Percentiles rank a stretch among this genome's conserved stretches.
These are phyloP conservation scores for Prunella vulgaris DNA, from an alignment of 257 asterid species.

Conservation along the genomic window DNA sequence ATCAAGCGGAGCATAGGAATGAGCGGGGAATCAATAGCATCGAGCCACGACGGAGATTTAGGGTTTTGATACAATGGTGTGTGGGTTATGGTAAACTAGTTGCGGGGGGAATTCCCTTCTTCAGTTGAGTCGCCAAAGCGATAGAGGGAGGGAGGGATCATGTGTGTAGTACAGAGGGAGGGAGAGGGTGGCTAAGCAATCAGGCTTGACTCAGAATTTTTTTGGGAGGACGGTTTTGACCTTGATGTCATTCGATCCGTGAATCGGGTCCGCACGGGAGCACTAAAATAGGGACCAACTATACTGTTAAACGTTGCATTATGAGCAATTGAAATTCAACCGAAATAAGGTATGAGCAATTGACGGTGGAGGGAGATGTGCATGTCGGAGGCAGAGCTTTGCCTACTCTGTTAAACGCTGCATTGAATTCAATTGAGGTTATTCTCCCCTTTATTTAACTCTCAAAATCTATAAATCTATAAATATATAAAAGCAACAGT, in stretches of 20 bases:
- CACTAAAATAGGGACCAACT: no score
- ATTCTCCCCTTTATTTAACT: neutral
- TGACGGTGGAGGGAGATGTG: slow-evolving; percentile 33
- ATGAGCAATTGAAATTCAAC: no score
- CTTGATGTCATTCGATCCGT: no score
- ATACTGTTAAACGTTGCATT: no score
- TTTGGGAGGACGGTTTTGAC: no score
- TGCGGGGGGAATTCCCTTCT: neutral
- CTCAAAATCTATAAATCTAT: no score
- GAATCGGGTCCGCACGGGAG: no score
- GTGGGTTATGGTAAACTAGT: neutral
- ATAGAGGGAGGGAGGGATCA: neutral
- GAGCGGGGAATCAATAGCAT: neutral
- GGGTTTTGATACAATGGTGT: slow-evolving; percentile 21
- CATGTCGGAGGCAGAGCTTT: slow-evolving; percentile 34
- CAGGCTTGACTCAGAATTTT: no score
- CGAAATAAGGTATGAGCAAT: slow-evolving; percentile 34
- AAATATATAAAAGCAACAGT: no score
- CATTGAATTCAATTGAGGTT: slow-evolving; percentile 29
- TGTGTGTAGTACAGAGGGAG: no score
- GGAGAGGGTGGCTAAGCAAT: no score
- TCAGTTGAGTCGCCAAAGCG: slow-evolving; percentile 4
- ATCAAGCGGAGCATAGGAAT: slow-evolving; percentile 5
- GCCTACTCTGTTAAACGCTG: slow-evolving; percentile 33
- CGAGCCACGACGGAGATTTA: slow-evolving; percentile 20